Conservation (phyloP, 495 filamentous ascomycete genomes). For the Penicillium angulare region DNA sequence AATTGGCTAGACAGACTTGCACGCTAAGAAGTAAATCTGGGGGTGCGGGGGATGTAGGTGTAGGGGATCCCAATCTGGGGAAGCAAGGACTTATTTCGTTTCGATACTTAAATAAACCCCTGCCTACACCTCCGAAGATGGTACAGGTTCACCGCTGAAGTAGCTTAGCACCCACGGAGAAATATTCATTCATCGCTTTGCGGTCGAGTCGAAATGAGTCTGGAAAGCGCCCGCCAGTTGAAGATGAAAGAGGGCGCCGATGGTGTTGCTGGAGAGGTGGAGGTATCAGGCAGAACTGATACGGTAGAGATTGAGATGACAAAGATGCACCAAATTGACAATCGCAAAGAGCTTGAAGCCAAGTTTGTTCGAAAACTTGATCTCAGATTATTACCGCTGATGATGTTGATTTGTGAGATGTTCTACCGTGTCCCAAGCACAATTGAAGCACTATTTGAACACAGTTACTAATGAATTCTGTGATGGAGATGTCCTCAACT, state of each 20-base stretch:
- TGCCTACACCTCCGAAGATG: too few relatives aligned
- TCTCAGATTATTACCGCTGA: constrained; percentile 39
- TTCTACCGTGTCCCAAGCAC: too few relatives aligned
- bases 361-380: constrained; percentile 43
- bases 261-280: neutral
- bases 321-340: neutral
- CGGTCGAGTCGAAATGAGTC: neutral
- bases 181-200: neutral
- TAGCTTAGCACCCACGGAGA: too few relatives aligned
- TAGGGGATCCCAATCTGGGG: neutral
- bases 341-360: constrained; percentile 27
- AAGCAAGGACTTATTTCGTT: too few relatives aligned
- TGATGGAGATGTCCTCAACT: constrained; percentile 44
- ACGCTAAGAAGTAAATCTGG: neutral
- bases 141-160: too few relatives aligned
- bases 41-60: neutral
- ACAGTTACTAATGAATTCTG: neutral
- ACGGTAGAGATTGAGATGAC: neutral
- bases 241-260: neutral
- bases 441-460: too few relatives aligned
- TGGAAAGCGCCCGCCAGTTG: neutral
- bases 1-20: too few relatives aligned
- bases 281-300: neutral
- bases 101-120: too few relatives aligned
- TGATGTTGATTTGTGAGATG: constrained; percentile 32